phyloP scores from a whole-genome alignment of 371 early-diverging fungal species.

The Chytridium lagenaria region DNA sequence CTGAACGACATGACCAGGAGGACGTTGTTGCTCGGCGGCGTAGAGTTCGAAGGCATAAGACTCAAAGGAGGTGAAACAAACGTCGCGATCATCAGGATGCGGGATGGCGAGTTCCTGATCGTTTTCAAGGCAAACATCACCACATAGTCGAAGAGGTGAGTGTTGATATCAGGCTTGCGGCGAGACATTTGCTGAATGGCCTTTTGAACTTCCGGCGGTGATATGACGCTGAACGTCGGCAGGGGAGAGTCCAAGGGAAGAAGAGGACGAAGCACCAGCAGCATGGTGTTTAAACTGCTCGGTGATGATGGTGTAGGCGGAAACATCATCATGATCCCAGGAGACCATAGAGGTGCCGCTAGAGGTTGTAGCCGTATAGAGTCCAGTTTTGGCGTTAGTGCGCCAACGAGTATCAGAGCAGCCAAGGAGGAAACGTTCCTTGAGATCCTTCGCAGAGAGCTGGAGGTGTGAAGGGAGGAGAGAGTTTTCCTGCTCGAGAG shows the following conservation, averaged over 20 bases:
- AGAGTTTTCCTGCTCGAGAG: background rate
- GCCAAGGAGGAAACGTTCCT: background rate
- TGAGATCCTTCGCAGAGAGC: background rate
- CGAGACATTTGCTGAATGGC: background rate
- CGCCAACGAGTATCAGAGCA: background rate
- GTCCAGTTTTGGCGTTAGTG: background rate
- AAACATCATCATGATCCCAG: background rate
- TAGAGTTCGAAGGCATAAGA: background rate
- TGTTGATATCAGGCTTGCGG: background rate
- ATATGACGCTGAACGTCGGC: background rate
- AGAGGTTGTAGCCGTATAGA: background rate
- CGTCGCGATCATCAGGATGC: background rate
- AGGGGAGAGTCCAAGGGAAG: too few relatives aligned
- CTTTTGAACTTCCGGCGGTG: background rate
- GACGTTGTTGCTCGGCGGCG: background rate
- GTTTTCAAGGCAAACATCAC: background rate
- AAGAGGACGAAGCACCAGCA: background rate
- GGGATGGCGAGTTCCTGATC: background rate
- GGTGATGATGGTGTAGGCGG: background rate
- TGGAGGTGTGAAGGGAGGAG: background rate
- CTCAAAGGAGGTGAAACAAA: background rate
- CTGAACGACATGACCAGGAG: background rate
- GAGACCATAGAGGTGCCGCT: background rate
- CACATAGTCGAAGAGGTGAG: background rate
- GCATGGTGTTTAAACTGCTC: background rate